Base-by-base conservation (phyloP, 805 yeast genomes). In the Cyberlindnera mrakii region DNA sequence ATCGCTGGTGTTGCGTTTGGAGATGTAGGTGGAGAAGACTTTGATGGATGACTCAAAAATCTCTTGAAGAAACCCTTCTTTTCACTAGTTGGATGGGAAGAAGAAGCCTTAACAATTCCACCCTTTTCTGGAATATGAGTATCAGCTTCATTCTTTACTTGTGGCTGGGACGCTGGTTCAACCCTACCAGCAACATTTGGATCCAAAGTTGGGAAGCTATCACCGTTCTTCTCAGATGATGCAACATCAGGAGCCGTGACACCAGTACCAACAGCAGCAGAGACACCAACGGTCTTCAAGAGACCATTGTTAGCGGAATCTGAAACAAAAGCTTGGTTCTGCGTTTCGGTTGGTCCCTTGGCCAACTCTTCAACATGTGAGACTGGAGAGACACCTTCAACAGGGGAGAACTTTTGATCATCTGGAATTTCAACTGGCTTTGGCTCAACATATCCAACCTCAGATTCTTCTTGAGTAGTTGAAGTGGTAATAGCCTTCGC, bases 381-480 rank as follows among this genome's bases (percentile, higher is more conserved):
- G 25, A 23, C 35, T 5, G 44, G 36, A 5, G 50, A 35, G 13
- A 46, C 44, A 42, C 31, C 42, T 11, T 46, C 42, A 19, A 35
- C 47, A n/a, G 47, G 51, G 27, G 40, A 16, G 30, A 51, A 51
- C 41, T 53, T 51, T 31, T 54, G 55, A 2, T 44, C 43, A 16
- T 20, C 48, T 40, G 57, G 59, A 15, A 53, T 48, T 30, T 42
- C 54, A 30, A 51, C 52, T 17, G 52, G 43, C 17, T 34, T 39
- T 9, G 51, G 47, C 33, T 49, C 53, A 5, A 36, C 23, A 35
- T 52, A 50, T 5, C 30, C 34, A 18, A 25, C 10, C 23, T 25
- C 39, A 27, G 38, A 15, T 13, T 17, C 27, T 30, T 30, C 25
- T n/a, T 39, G 38, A 15, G 30, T 29, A 32, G 45, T 29, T 11